Evolutionary conservation across 1,284 basidiomycete genomes (phyloP).

Genomic region (Cutaneotrichosporon arboriforme): DNA sequence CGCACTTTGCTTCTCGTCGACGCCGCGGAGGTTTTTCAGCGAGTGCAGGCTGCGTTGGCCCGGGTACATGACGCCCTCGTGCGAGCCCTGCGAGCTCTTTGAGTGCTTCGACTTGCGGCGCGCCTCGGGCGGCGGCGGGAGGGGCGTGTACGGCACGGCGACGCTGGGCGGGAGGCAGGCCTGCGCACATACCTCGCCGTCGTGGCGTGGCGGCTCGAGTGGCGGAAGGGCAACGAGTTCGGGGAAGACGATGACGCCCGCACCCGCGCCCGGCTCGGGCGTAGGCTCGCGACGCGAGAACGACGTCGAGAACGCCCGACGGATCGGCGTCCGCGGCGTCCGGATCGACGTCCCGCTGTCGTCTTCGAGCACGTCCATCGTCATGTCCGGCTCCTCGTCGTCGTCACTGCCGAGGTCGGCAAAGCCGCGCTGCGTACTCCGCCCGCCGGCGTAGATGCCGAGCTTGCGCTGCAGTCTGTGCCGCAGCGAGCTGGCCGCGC

Average conservation of each 20-base stretch:
- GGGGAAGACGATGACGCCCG: constrained; percentile 24
- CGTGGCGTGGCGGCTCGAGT: constrained; percentile 4
- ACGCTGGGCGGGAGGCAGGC: constrained; percentile 12
- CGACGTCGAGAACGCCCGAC: constrained; percentile 9
- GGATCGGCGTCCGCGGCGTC: constrained; percentile 9
- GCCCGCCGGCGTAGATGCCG: background rate
- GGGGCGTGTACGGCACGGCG: constrained; percentile 15
- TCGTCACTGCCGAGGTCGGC: constrained; percentile 5
- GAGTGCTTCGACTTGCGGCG: background rate
- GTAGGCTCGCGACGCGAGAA: background rate
- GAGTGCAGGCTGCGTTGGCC: constrained; percentile 1
- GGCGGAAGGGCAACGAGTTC: constrained; percentile 16
- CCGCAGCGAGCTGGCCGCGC: background rate
- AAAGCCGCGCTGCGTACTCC: background rate
- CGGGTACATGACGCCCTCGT: background rate
- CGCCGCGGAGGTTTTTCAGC: constrained; percentile 5
- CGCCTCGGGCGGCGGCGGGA: constrained; percentile 8
- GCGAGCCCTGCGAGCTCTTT: background rate
- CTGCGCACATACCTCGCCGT: constrained; percentile 19
- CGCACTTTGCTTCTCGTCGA: constrained; percentile 2
- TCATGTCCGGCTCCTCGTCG: constrained; percentile 1
- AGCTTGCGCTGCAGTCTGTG: background rate
- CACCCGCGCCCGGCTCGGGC: constrained; percentile 4
- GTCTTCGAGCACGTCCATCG: constrained; percentile 5
- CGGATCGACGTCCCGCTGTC: constrained; percentile 5